Evolutionary conservation across 805 yeast genomes (phyloP).

Genomic region (Metahyphopichia silvanorum): DNA sequence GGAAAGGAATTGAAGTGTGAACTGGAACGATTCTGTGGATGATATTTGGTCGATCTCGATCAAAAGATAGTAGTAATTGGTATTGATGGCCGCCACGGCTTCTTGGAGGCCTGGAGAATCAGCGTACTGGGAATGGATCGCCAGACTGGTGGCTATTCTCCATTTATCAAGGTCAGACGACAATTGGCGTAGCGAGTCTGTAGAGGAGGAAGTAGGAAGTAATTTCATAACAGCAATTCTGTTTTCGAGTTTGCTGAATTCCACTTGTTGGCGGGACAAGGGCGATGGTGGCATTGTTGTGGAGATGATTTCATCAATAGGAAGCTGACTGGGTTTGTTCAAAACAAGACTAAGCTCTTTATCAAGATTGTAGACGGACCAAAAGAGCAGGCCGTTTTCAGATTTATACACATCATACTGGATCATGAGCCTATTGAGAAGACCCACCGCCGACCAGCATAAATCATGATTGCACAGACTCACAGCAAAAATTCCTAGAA

Average conservation of each 20-base stretch:
- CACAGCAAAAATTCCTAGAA: constrained; percentile 29
- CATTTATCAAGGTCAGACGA: constrained; percentile 36
- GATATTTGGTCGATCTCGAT: constrained; percentile 41
- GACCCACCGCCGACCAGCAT: constrained; percentile 34
- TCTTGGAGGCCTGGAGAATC: constrained; percentile 28
- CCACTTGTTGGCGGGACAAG: constrained; percentile 20
- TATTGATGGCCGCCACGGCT: constrained; percentile 29
- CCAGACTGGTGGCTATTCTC: constrained; percentile 28
- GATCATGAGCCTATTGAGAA: constrained; percentile 26
- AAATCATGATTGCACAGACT: constrained; percentile 23
- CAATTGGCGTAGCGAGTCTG: constrained; percentile 11
- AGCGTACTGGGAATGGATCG: constrained; percentile 23
- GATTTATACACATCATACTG: constrained; percentile 17
- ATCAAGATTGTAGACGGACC: constrained; percentile 38
- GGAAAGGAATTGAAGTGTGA: constrained; percentile 39
- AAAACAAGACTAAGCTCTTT: constrained; percentile 33
- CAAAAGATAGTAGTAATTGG: constrained; percentile 36
- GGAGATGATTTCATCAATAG: constrained; percentile 18
- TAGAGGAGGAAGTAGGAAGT: background rate
- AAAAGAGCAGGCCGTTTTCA: constrained; percentile 20
- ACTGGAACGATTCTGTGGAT: constrained; percentile 35
- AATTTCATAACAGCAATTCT: constrained; percentile 17
- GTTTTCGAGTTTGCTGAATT: constrained; percentile 21
- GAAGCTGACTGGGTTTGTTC: constrained; percentile 33
- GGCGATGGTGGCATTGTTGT: constrained; percentile 11